These are phyloP conservation scores for Pythium grandisporangium DNA, from an alignment of 352 stramenopile genomes.

Conservation along the genomic window DNA sequence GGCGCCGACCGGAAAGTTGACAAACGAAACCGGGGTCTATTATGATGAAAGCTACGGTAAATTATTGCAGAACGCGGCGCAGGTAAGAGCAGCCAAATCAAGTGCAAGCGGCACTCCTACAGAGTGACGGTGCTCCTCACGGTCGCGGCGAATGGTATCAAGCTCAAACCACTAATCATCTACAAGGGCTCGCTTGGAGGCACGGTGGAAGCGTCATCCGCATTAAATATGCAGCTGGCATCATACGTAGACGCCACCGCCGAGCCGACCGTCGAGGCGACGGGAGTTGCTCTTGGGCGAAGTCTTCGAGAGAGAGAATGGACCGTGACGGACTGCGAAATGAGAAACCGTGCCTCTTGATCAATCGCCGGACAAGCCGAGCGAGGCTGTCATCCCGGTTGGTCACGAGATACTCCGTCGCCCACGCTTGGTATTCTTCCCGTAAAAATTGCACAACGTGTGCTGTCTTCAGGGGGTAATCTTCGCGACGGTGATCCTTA, in stretches of 20 bases:
- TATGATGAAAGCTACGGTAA: conserved; percentile 10
- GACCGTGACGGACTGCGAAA: conserved; percentile 10
- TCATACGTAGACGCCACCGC: conserved; percentile 2
- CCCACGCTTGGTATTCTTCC: conserved; percentile 9
- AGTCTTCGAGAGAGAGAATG: conserved; percentile 4
- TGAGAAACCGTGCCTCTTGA: conserved; percentile 7
- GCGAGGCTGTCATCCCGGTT: conserved; percentile 6
- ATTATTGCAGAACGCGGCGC: conserved; percentile 7
- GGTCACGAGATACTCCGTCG: conserved; percentile 3
- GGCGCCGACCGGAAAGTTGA: conserved; percentile 3
- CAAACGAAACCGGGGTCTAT: conserved; percentile 9
- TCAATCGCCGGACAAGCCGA: conserved; percentile 6
- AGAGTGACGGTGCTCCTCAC: conserved; percentile 13
- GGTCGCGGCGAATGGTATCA: conserved; percentile 20
- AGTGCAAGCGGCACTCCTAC: conserved; percentile 11
- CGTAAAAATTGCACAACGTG: conserved; percentile 11
- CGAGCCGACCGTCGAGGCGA: not conserved
- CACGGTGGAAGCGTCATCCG: conserved; percentile 13
- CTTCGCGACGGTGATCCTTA: conserved; percentile 11
- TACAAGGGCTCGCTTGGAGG: conserved; percentile 8
- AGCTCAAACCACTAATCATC: conserved; percentile 4
- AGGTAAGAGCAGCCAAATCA: too few species aligned
- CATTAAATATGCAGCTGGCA: conserved; percentile 7
- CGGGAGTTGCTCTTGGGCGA: conserved; percentile 5
- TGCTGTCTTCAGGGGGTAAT: conserved; percentile 11